Evolutionary conservation across 1,284 basidiomycete genomes (phyloP).

Genomic region (Boletus smithii): DNA sequence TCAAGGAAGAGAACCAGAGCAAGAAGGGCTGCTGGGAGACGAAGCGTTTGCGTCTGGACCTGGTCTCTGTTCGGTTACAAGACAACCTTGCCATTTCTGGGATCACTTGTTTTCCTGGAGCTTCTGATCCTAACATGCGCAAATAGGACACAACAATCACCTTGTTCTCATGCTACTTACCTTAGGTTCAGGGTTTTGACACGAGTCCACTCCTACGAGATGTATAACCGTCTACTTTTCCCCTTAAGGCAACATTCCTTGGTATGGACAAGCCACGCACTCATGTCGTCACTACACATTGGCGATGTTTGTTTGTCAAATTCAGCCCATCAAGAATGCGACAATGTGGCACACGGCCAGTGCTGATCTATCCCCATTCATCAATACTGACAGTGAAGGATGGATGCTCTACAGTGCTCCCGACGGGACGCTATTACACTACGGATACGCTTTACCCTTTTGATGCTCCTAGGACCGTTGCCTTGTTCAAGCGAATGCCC

Average conservation of each 20-base stretch:
- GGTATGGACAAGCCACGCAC: conserved; percentile 10
- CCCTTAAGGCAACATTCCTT: too few species aligned
- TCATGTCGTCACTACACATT: conserved; percentile 20
- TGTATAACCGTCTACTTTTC: too few species aligned
- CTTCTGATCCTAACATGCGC: conserved; percentile 30
- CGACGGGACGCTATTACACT: too few species aligned
- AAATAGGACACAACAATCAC: conserved; percentile 22
- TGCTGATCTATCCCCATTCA: conserved; percentile 8
- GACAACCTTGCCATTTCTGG: conserved; percentile 12
- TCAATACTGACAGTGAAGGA: conserved; percentile 3
- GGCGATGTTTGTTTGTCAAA: too few species aligned
- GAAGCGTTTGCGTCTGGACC: not conserved
- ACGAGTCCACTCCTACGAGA: not conserved
- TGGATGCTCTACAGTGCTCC: not conserved
- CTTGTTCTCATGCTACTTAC: not conserved
- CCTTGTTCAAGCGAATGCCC: not conserved
- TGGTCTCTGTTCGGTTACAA: conserved; percentile 8
- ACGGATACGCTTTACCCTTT: too few species aligned
- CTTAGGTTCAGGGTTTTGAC: not conserved
- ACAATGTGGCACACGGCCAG: conserved; percentile 22
- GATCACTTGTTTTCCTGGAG: conserved; percentile 20
- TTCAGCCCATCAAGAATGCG: conserved; percentile 14
- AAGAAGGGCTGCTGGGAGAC: not conserved
- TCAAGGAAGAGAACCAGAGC: conserved; percentile 1
- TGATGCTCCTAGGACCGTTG: too few species aligned